Evolutionary conservation across 441 rosid genomes (phyloP).

Genomic region (Mallotus repandus): DNA sequence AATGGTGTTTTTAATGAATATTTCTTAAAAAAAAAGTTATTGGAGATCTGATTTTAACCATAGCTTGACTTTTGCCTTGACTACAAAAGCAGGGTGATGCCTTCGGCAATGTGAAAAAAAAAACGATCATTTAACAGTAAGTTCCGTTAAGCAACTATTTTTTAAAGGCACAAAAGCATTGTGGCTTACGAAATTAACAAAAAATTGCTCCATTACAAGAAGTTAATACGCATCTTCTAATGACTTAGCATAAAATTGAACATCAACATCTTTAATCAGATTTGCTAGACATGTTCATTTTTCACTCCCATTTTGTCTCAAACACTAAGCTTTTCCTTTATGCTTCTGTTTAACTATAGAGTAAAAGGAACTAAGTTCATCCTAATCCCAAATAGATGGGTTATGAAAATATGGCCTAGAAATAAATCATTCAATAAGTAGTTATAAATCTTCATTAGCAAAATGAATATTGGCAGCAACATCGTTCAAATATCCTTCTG

Average conservation of each 20-base stretch:
- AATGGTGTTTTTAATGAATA: too few relatives aligned
- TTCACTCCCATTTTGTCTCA: neutral
- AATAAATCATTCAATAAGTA: neutral
- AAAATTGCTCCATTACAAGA: neutral
- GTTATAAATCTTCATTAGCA: constrained; percentile 1
- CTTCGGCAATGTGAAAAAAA: neutral
- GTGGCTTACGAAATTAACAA: neutral
- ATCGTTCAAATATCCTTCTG: constrained; percentile 64
- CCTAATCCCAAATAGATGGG: neutral
- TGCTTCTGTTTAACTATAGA: neutral
- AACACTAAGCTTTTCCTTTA: neutral
- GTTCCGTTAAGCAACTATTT: neutral
- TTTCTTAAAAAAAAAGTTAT: neutral
- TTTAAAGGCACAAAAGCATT: neutral
- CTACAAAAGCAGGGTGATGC: neutral
- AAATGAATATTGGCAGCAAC: constrained; percentile 21
- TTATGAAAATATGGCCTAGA: neutral
- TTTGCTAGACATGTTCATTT: neutral
- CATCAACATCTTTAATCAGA: neutral
- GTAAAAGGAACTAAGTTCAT: neutral
- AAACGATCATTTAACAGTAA: neutral
- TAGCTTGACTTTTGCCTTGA: neutral
- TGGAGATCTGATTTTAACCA: neutral
- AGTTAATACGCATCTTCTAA: neutral
- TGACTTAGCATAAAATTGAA: neutral